Evolutionary conservation across 768 basidiomycete species (phyloP), one percentile per base, ranked within the genome.

Genomic region (Calocybe indica): DNA sequence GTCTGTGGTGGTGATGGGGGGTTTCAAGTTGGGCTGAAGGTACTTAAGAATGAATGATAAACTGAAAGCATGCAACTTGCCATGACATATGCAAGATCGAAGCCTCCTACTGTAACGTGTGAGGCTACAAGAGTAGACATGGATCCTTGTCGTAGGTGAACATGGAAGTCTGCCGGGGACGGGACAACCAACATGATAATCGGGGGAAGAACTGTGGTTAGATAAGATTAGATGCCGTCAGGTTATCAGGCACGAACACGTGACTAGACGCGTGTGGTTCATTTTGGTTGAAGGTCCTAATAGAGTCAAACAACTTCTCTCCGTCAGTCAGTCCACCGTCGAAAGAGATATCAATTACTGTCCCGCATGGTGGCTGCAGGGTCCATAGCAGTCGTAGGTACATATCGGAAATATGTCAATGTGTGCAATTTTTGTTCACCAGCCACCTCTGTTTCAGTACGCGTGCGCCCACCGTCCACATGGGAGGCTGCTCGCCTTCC

Each of bases 1-100:
- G 7, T 82, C 82, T 6, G 90, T 88, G 7, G 76, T 85, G 0
- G 84, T 90, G 60, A 96, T 80, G 3, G 94, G 93, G 15, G 94
- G 94, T 49, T 76, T 82, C 33, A 94, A 77, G 65, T 99, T 99
- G 49, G 96, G 96, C 95, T 94, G 41, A 39, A 4, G 30, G 43
- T 57, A 46, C 52, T 47, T 7, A 44, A 50, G 46, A 53, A 37
- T 37, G 45, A 30, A 43, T 14, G 22, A 38, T 42, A 37, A 5
- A 30, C 40, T 40, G 46, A 8, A 50, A 30, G 5, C 28, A 13
- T 13, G 40, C 37, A 46, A 57, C 72, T 52, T 59, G 92, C 94
- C 96, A 99, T 99, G 35, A 99, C 92, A 71, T 96, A 99, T 54
- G 88, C 95, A 47, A 95, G 75, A 49, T 76, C 69, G 58, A 98